phyloP scores from a whole-genome alignment of 331 rosid species.

The Phaseolus coccineus region DNA sequence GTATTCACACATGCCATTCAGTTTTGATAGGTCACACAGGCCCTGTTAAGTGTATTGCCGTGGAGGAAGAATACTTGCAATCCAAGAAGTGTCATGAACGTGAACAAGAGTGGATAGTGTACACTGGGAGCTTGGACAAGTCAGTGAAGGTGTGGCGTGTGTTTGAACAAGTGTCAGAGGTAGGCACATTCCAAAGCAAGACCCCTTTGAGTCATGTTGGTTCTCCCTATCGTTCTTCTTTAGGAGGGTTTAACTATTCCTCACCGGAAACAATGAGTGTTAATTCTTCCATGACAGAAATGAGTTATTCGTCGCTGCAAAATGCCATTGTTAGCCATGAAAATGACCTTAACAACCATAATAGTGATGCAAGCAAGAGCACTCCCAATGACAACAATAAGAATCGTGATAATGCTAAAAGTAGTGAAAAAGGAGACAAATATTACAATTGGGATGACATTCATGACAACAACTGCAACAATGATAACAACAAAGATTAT shows the following conservation, averaged over 20 bases:
- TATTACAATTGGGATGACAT: no score
- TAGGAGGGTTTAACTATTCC: background rate
- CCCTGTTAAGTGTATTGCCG: conserved; percentile 86
- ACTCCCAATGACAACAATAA: background rate
- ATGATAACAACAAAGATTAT: background rate
- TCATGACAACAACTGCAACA: background rate
- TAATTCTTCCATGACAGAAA: background rate
- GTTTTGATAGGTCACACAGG: conserved; percentile 82
- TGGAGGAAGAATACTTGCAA: conserved; percentile 46
- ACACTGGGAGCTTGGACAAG: conserved; percentile 86
- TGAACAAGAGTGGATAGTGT: conserved; percentile 66
- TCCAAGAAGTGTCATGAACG: background rate
- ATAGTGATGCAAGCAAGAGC: background rate
- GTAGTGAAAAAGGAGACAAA: background rate
- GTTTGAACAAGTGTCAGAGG: conserved; percentile 57
- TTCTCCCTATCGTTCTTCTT: no score
- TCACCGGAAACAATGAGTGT: background rate
- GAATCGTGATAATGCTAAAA: background rate
- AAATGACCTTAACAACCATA: background rate
- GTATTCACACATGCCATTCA: conserved; percentile 71
- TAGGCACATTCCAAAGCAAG: conserved; percentile 28
- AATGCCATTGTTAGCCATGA: background rate
- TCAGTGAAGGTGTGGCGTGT: conserved; percentile 96
- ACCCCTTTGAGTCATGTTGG: no score
- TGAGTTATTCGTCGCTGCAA: background rate